Evolutionary conservation across 306 rosid genomes (phyloP).

Genomic region (Quercus ilex): DNA sequence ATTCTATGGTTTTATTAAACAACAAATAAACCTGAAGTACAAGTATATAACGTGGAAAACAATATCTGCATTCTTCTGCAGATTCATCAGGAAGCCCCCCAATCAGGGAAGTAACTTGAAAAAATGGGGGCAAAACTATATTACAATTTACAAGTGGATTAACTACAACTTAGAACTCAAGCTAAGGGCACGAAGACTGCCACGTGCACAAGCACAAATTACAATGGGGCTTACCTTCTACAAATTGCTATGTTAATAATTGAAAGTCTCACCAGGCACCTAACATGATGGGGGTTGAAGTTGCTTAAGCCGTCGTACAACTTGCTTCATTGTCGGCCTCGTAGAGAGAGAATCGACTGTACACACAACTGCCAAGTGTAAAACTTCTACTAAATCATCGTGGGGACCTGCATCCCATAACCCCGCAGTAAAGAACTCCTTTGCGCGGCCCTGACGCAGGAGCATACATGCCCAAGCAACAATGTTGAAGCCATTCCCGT

Average conservation of each 20-base stretch:
- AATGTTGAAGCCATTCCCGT: conserved; percentile 89
- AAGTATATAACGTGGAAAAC: conserved; percentile 36
- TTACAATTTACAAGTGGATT: conserved; percentile 67
- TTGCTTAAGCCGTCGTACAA: conserved; percentile 84
- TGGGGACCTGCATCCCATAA: conserved; percentile 84
- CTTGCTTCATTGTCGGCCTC: conserved; percentile 91
- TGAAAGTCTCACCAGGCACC: conserved; percentile 24
- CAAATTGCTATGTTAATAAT: conserved; percentile 38
- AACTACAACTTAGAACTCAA: conserved; percentile 49
- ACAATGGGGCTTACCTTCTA: conserved; percentile 47
- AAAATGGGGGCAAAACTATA: conserved; percentile 60
- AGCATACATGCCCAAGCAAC: conserved; percentile 92
- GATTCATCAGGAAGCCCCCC: conserved; percentile 54
- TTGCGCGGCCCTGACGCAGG: conserved; percentile 77
- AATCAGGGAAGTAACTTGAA: conserved; percentile 35
- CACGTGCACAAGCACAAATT: conserved; percentile 44
- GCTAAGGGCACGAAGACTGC: conserved; percentile 38
- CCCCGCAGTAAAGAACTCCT: conserved; percentile 79
- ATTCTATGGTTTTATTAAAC: conserved; percentile 37
- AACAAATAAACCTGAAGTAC: conserved; percentile 39
- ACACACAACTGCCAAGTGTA: conserved; percentile 84
- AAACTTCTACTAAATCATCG: conserved; percentile 81
- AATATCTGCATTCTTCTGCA: conserved; percentile 81
- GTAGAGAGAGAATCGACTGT: conserved; percentile 87
- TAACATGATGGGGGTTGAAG: conserved; percentile 89